Percentiles rank a stretch among this genome's conserved stretches.
phyloP scores from a whole-genome alignment of 1,284 basidiomycete species.

The Cystobasidiaceae sp. region DNA sequence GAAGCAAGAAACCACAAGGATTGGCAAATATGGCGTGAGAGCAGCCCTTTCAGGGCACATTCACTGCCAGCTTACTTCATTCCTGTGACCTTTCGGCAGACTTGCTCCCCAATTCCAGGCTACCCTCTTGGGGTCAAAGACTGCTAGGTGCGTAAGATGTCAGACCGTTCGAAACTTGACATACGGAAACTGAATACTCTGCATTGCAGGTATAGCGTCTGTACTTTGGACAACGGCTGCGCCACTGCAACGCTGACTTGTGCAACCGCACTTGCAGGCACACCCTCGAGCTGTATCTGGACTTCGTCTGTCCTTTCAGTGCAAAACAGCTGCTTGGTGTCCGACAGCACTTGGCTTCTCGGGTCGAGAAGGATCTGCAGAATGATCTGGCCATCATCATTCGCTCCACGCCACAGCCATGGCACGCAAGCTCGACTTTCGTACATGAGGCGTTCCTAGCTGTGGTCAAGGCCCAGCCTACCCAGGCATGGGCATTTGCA shows the following conservation, averaged over 20 bases:
- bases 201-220: no score
- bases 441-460: conserved; percentile 48
- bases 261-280: background rate
- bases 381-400: conserved; percentile 20
- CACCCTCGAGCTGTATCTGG: conserved; percentile 30
- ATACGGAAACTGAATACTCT: background rate
- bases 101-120: conserved; percentile 23
- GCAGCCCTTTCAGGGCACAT: no score
- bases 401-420: conserved; percentile 35
- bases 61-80: no score
- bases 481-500: conserved; percentile 45
- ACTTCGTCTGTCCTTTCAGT: conserved; percentile 45
- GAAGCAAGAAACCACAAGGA: no score
- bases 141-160: conserved; percentile 1
- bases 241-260: background rate
- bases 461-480: conserved; percentile 39
- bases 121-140: conserved; percentile 18
- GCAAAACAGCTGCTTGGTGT: conserved; percentile 47
- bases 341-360: conserved; percentile 44
- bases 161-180: background rate
- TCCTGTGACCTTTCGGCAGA: no score
- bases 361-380: conserved; percentile 41
- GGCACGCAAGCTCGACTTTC: conserved; percentile 42
- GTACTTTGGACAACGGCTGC: background rate
- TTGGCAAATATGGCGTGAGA: no score